phyloP scores from a whole-genome alignment of 768 basidiomycete species.

The Tulasnella sp. region DNA sequence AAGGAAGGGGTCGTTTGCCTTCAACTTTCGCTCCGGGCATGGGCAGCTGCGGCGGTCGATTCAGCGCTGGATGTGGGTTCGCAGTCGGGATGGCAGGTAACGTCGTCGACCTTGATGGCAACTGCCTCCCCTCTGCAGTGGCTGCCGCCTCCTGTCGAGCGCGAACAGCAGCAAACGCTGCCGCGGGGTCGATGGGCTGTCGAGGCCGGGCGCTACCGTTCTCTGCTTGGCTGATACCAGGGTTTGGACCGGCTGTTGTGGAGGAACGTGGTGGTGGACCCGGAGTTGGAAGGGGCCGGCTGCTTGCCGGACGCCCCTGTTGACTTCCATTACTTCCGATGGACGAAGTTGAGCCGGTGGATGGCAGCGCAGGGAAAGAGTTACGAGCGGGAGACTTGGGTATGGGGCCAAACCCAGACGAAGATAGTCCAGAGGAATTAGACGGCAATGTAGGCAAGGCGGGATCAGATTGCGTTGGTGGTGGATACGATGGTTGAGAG shows the following conservation, averaged over 20 bases:
- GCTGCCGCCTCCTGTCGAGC: neutral
- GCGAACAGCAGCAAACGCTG: neutral
- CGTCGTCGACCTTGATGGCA: neutral
- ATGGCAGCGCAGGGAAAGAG: neutral
- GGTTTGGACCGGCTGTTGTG: neutral
- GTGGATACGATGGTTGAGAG: neutral
- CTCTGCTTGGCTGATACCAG: neutral
- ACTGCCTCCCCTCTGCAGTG: neutral
- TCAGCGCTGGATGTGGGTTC: neutral
- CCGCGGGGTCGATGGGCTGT: neutral
- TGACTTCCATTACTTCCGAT: neutral
- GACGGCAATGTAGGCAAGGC: neutral
- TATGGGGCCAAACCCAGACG: neutral
- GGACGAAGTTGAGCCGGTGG: neutral
- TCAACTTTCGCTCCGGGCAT: neutral
- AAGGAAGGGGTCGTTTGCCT: neutral
- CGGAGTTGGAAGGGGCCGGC: neutral
- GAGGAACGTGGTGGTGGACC: neutral
- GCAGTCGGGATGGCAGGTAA: neutral
- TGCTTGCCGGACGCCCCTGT: neutral
- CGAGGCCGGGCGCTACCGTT: neutral
- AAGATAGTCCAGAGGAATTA: neutral
- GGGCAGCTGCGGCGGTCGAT: neutral
- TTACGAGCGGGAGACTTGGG: neutral
- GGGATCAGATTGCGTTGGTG: neutral